Base-by-base conservation (phyloP, 257 asterid genomes). In the Solanum bulbocastanum region DNA sequence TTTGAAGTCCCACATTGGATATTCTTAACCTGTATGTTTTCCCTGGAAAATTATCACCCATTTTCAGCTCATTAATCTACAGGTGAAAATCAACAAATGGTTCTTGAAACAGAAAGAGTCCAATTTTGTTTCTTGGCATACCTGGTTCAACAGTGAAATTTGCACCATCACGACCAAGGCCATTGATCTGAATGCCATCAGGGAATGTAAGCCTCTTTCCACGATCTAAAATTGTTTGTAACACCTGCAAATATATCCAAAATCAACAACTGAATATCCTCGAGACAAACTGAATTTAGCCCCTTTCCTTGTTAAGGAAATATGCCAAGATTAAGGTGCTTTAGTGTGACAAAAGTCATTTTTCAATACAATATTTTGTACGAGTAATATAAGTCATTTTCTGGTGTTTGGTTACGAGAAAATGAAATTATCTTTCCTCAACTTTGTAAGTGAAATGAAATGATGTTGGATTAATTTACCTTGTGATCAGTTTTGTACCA, bases 1-100 rank as follows among this genome's bases (percentile, higher is more conserved):
- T 90, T 52, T 89, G 84, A 9, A 95, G 88, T 23, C 98, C 98
- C 3, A 95, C 94, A 72, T 95, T 95, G 18, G 94, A 93, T 88
- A 95, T 92, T 85, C 98, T 94, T 39, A 92, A 86, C 93, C 95
- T 88, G 89, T 95, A 95, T 18, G 96, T 95, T 85, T 94, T 95
- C 78, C 98, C 97, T 91, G 94, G 23, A 62, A 83, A 71, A 81
- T 27, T 46, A 9, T 46, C 42, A 46, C 11, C 42, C 85, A 81
- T 79, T 44, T 15, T 27, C 65, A 81, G 40, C 44, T 82, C 6
- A 82, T 46, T 81, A 46, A 10, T 30, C 13, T 78, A 14, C 84
- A 40, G 12, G 84, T 78, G n/a, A 46, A 78, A 42, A 23, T 37
- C 37, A 39, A 39, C 20, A 76, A n/a, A 81, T 46, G 30, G 85